Conservation (phyloP, 2,329 filamentous ascomycete genomes). For the Calonectria pteridis region DNA sequence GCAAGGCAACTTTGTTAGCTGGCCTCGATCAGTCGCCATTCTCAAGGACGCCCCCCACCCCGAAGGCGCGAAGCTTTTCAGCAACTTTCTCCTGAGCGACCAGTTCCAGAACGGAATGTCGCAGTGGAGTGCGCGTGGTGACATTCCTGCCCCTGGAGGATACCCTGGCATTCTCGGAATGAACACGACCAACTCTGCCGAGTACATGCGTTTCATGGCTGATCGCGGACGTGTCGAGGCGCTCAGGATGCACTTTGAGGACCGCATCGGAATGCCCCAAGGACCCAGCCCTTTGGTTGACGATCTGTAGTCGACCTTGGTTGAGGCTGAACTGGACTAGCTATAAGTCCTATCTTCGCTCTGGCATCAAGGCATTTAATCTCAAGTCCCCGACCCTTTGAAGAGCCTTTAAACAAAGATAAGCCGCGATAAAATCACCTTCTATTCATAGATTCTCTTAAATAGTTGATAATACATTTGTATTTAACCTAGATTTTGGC, state of each 20-base stretch:
- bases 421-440: background rate
- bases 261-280: background rate
- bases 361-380: background rate
- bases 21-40: background rate
- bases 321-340: background rate
- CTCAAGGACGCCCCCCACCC: background rate
- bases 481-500: too few species aligned
- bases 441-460: background rate
- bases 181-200: conserved; percentile 12
- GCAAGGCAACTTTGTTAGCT: background rate
- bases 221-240: conserved; percentile 4
- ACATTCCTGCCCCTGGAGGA: background rate
- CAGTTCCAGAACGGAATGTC: conserved; percentile 1
- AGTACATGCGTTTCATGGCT: conserved; percentile 10
- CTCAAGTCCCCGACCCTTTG: too few species aligned
- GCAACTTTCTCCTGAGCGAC: conserved; percentile 6
- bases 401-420: background rate
- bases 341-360: background rate
- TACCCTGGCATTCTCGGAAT: conserved; percentile 6
- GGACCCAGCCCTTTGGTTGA: background rate
- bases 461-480: background rate
- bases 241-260: conserved; percentile 6
- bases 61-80: background rate
- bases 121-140: background rate
- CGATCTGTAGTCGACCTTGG: background rate